Evolutionary conservation across 2,329 filamentous ascomycete genomes (phyloP), one percentile per base, ranked within the genome.

Genomic region (Penicillium concentricum): DNA sequence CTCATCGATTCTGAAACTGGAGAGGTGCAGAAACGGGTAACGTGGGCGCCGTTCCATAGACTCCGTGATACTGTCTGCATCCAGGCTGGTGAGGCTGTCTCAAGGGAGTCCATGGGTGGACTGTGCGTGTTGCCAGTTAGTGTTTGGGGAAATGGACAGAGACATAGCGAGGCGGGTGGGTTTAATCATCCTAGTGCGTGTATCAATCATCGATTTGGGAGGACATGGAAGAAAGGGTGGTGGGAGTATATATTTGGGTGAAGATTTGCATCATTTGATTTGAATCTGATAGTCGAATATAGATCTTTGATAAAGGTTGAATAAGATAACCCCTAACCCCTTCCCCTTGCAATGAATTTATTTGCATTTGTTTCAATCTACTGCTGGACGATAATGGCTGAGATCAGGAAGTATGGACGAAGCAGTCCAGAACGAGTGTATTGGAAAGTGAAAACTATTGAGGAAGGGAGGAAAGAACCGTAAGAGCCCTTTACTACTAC

Each of bases 91-190:
- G 64, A 70, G 20, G 59, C 63, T 3, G 56, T 42, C 18, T 10
- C 49, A 0, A 62, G 90, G 1, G 80, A 86, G 18, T 84, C 84
- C 7, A 86, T 91, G 67, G 90, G 90, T 22, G 90, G 91, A 4
- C 85, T 96, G 59, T 96, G 96, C 88, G 87, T 96, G 5, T 76
- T 97, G 45, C 93, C 93, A 0, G 77, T 96, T 34, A 97, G 96
- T 70, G 69, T 63, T 3, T 74, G 72, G 72, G 71, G 68, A 0
- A 74, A 72, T 56, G 71, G 71, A 8, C 71, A 74, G 57, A 61
- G 72, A 38, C 71, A 74, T 51, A 72, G 69, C 34, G 63, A 66
- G 10, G 61, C 70, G 0, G 67, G 69, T 51, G 54, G 52, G 0
- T 73, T 72, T 41, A 15, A 47, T 5, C 68, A 64, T 32, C 13